phyloP scores from a whole-genome alignment of 495 filamentous ascomycete genomes.

The Annulohypoxylon moriforme region DNA sequence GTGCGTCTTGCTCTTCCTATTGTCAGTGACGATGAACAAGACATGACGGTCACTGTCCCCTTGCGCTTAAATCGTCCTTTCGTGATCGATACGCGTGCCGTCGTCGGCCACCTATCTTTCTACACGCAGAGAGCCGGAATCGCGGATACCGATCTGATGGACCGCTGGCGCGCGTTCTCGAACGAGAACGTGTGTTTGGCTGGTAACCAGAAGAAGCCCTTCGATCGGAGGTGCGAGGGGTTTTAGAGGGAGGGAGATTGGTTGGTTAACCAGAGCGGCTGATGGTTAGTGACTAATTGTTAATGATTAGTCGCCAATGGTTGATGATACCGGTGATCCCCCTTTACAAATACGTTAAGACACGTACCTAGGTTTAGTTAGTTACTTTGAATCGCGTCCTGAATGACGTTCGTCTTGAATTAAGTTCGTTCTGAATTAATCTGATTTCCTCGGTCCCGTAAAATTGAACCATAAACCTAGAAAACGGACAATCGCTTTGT shows the following conservation, averaged over 20 bases:
- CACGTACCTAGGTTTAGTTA: not conserved
- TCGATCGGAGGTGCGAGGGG: not conserved
- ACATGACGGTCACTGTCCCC: not conserved
- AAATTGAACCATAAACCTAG: not conserved
- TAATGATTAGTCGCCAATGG: not conserved
- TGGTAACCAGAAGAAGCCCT: not conserved
- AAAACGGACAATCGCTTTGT: not conserved
- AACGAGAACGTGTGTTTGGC: not conserved
- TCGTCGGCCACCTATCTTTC: not conserved
- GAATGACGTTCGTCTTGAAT: too few relatives aligned
- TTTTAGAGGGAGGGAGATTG: too few relatives aligned
- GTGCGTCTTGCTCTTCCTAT: not conserved
- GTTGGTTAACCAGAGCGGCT: too few relatives aligned
- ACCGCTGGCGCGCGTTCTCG: not conserved
- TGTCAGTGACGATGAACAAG: not conserved
- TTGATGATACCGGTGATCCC: not conserved
- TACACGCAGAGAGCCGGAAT: not conserved
- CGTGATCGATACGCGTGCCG: not conserved
- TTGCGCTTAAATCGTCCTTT: not conserved
- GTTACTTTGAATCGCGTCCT: not conserved
- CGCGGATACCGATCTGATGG: not conserved
- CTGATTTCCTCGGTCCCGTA: not conserved
- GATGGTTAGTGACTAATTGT: not conserved
- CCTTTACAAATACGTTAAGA: not conserved
- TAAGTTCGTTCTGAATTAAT: too few relatives aligned